These are phyloP conservation scores for Akanthomyces dipterigenus DNA, from an alignment of 2,329 filamentous ascomycete species.

Conservation along the genomic window DNA sequence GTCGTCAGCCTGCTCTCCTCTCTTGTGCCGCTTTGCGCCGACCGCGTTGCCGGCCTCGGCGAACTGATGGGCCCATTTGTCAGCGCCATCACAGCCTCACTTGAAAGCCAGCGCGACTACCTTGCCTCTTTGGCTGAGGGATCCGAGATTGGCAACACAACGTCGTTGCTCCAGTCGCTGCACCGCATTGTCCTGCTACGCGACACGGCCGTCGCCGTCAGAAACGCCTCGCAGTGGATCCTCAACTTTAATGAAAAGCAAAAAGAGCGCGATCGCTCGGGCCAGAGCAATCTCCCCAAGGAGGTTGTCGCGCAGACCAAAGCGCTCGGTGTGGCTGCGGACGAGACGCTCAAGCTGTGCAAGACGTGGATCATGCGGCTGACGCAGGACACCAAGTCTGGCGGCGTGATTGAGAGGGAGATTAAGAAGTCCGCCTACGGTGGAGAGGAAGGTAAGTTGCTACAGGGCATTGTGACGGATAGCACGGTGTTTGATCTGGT, in stretches of 20 bases:
- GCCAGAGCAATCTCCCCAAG: constrained; percentile 31
- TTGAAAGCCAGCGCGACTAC: constrained; percentile 21
- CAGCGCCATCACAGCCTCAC: constrained; percentile 19
- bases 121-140: constrained; percentile 12
- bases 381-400: constrained; percentile 22
- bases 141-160: constrained; percentile 13
- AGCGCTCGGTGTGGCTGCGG: constrained; percentile 24
- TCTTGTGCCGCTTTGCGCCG: constrained; percentile 24
- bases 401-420: constrained; percentile 21
- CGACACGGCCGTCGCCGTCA: constrained; percentile 30
- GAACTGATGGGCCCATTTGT: constrained; percentile 22
- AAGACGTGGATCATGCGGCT: constrained; percentile 23
- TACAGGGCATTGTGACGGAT: constrained; percentile 21
- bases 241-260: constrained; percentile 30
- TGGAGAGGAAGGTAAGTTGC: constrained; percentile 13
- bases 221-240: constrained; percentile 27
- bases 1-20: constrained; percentile 34
- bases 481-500: constrained; percentile 22
- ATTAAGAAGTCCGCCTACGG: constrained; percentile 25
- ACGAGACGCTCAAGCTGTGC: constrained; percentile 26
- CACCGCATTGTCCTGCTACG: constrained; percentile 31
- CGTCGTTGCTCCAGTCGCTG: constrained; percentile 26
- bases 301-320: constrained; percentile 30
- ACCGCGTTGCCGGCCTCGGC: constrained; percentile 18
- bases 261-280: constrained; percentile 33